Conservation (phyloP, 257 asterid genomes). For the Nicotiana otophora region DNA sequence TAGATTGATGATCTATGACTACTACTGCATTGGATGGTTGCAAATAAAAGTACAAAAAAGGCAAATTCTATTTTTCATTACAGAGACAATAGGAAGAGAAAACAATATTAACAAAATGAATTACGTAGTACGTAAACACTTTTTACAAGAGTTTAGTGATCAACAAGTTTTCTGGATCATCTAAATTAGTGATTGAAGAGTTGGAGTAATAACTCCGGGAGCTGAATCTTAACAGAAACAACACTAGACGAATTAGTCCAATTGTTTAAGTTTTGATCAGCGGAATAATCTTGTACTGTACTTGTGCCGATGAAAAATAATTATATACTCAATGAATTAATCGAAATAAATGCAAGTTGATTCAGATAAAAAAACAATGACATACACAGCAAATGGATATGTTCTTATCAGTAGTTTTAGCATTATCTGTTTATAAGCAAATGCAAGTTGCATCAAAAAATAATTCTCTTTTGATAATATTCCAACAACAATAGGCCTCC, state of each 20-base stretch:
- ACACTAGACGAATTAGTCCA: not conserved
- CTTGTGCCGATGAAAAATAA: not conserved
- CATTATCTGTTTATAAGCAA: not conserved
- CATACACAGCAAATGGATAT: not conserved
- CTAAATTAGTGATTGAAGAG: too few species aligned
- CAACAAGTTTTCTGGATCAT: too few species aligned
- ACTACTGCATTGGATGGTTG: not conserved
- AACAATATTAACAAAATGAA: not conserved
- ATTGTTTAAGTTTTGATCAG: not conserved
- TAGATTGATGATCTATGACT: not conserved
- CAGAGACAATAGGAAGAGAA: not conserved
- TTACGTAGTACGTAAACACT: too few species aligned
- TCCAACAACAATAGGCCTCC: not conserved
- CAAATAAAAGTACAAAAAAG: not conserved
- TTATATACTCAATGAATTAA: not conserved
- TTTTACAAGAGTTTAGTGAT: too few species aligned
- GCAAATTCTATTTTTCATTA: too few species aligned
- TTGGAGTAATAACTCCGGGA: too few species aligned
- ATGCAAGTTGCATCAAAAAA: not conserved
- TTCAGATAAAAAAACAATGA: not conserved
- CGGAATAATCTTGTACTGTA: not conserved
- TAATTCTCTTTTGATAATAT: not conserved
- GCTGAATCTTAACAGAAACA: too few species aligned
- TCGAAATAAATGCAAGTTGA: not conserved
- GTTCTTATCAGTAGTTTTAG: not conserved